Evolutionary conservation across 2,329 filamentous ascomycete species (phyloP).

Genomic region (Purpureocillium lavendulum): DNA sequence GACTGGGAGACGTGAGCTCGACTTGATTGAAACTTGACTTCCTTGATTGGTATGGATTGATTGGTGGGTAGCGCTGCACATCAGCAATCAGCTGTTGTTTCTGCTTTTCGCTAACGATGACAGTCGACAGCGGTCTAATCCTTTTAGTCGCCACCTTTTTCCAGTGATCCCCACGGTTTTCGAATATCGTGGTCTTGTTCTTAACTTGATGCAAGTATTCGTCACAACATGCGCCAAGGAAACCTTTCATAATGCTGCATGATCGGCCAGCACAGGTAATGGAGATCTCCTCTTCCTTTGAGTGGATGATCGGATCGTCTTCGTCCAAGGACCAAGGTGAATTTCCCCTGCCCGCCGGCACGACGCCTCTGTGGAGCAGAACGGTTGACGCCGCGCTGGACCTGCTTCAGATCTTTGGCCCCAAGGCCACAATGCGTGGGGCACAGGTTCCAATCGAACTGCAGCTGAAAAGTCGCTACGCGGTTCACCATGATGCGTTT

Average conservation of each 20-base stretch:
- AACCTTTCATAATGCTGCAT: conserved; percentile 14
- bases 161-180: conserved; percentile 15
- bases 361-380: no score
- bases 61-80: conserved; percentile 25
- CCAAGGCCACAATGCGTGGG: no score
- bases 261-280: conserved; percentile 16
- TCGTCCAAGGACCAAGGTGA: no score
- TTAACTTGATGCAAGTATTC: conserved; percentile 19
- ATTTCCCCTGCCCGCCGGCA: no score
- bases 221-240: conserved; percentile 18
- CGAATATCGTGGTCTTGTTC: conserved; percentile 20
- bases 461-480: conserved; percentile 6
- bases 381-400: no score
- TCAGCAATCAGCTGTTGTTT: conserved; percentile 18
- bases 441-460: conserved; percentile 9
- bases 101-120: conserved; percentile 9
- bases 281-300: conserved; percentile 13
- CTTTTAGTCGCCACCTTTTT: conserved; percentile 11
- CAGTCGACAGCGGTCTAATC: conserved; percentile 12
- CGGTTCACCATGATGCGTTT: conserved; percentile 6
- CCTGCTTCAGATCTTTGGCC: no score
- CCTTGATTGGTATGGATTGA: no score
- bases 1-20: no score
- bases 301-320: no score
- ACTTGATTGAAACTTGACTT: no score